Base-by-base conservation (phyloP, 257 asterid genomes). In the Forsythia viridissima region DNA sequence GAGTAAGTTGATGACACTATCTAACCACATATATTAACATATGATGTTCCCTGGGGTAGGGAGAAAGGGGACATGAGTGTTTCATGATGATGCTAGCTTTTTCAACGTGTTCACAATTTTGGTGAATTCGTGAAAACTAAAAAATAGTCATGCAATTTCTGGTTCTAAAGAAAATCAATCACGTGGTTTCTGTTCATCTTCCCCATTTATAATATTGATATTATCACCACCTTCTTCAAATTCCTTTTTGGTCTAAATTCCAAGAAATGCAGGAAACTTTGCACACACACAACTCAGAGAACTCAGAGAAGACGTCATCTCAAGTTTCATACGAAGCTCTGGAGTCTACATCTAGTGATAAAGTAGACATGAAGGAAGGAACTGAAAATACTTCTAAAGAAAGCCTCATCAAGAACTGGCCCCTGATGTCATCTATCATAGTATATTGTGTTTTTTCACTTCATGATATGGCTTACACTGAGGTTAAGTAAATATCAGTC, bases 391-490 rank as follows among this genome's bases (percentile, higher is more conserved):
- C 79, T 48, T 77, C 91, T 10, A 84, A 78, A 51, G 52, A 72
- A 67, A 90, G 87, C 88, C 94, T 93, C 20, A 61, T 80, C n/a
- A 89, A 63, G 79, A 93, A 93, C 86, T 91, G 97, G 98, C 97
- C 98, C 46, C 89, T 93, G 18, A 85, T 93, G 94, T 93, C 98
- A 4, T 86, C 98, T 46, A 84, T 93, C 71, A 81, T 90, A 13
- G 90, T 88, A 6, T 93, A 91, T 70, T 91, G 96, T 71, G 71
- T 90, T 70, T 88, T 93, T 87, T 89, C 91, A 43, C 96, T 93
- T 81, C 98, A 93, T 80, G 97, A 90, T 79, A 93, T 93, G 90
- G 93, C 98, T 65, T 93, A 93, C 87, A 71, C 88, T 0, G 97
- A 93, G 92, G 98, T 93, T 74, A 70, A 74, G 24, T 44, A 52